phyloP scores from a whole-genome alignment of 2,329 filamentous ascomycete genomes.

The Sclerotinia subarctica region DNA sequence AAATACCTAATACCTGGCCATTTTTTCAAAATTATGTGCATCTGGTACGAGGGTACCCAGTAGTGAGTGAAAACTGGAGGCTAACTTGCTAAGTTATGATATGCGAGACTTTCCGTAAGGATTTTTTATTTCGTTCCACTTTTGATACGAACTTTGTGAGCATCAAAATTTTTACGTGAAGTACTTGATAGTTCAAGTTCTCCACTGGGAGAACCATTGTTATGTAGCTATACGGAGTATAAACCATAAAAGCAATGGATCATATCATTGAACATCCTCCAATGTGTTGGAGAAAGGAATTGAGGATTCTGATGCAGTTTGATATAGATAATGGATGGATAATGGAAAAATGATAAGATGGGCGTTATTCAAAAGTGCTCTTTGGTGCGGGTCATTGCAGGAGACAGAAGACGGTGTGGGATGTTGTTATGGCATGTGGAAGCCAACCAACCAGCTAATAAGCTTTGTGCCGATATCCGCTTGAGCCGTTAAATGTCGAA shows the following conservation, averaged over 20 bases:
- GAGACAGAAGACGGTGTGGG: constrained; percentile 1
- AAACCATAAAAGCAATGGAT: neutral
- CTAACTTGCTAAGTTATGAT: neutral
- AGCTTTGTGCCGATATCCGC: constrained; percentile 6
- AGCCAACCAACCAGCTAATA: neutral
- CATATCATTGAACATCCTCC: neutral
- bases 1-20: neutral
- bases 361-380: neutral
- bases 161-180: neutral
- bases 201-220: neutral
- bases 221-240: too few relatives aligned
- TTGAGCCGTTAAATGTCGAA: neutral
- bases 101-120: neutral
- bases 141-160: neutral
- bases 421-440: neutral
- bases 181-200: neutral
- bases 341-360: neutral
- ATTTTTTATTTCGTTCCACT: neutral
- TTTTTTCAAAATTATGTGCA: neutral
- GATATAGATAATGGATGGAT: neutral
- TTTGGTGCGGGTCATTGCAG: neutral
- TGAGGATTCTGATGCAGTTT: neutral
- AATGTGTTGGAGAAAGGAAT: neutral
- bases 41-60: neutral
- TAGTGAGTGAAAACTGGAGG: neutral